Conservation (phyloP, 345 rosid genomes). For the Eucalyptus cladocalyx region DNA sequence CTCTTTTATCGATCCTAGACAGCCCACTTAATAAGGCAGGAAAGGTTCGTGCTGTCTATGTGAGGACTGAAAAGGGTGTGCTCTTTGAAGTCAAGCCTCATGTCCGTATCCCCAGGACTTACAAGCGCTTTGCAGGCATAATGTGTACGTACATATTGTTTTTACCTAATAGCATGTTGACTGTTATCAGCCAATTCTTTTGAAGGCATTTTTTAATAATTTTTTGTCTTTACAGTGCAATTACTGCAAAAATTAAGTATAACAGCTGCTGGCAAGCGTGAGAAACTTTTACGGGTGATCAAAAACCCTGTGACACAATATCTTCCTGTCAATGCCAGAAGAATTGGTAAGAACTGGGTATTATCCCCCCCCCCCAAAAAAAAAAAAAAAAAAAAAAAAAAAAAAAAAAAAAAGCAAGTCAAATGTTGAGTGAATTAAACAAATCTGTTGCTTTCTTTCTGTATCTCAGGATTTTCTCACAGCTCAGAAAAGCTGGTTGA, state of each 20-base stretch:
- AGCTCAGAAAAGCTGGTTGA: slow-evolving; percentile 67
- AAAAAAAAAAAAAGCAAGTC: neutral
- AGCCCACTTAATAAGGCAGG: slow-evolving; percentile 90
- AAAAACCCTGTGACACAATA: slow-evolving; percentile 65
- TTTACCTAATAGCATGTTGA: neutral
- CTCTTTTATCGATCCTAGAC: slow-evolving; percentile 65
- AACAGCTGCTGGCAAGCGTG: slow-evolving; percentile 62
- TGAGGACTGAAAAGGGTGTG: slow-evolving; percentile 78
- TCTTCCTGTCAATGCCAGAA: slow-evolving; percentile 50
- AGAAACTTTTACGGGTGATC: slow-evolving; percentile 68
- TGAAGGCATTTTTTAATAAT: neutral
- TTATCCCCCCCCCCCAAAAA: neutral
- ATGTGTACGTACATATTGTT: slow-evolving; percentile 46
- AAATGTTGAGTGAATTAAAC: neutral
- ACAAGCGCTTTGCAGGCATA: slow-evolving; percentile 69
- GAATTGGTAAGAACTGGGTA: slow-evolving; percentile 43
- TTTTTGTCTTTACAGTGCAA: slow-evolving; percentile 44
- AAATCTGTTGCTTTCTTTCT: neutral
- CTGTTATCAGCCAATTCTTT: neutral
- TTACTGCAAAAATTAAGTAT: slow-evolving; percentile 75
- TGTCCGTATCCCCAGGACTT: slow-evolving; percentile 86
- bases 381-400: too few relatives aligned
- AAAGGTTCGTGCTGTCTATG: slow-evolving; percentile 63
- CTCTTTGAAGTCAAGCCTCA: slow-evolving; percentile 82
- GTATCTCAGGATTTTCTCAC: slow-evolving; percentile 59